Evolutionary conservation across 345 rosid species (phyloP), one percentile per base, ranked within the genome.

Genomic region (Psidium guajava): DNA sequence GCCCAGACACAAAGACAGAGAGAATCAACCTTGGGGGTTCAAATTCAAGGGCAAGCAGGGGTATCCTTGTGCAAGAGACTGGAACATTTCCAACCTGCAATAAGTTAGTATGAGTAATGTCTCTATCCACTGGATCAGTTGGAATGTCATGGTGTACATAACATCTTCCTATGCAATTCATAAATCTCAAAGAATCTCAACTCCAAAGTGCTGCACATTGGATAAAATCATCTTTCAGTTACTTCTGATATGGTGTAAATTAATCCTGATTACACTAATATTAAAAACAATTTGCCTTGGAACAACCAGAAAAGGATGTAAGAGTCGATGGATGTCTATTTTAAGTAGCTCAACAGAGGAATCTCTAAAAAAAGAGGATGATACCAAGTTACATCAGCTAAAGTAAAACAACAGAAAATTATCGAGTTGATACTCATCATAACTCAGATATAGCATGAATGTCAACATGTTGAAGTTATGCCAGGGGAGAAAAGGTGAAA

Each of bases 61-160:
- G 98, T 89, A 95, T 94, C 89, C 90, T 92, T 58, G 88, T 69
- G 88, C 98, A 95, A 53, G 95, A 91, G 87, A 97, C 98, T 83
- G 95, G 89, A 87, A 97, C 96, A 89, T 93, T 93, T 69, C 97
- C 94, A 86, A 95, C 96, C 98, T 97, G 91, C 74, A 28, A 44
- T 44, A 83, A 11, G 77, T 50, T 42, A 59, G 59, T 24, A 28
- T 44, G 24, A 21, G 4, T 18, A 42, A 18, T 24, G 40, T 42
- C 36, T 58, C 69, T 59, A 14, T 59, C 36, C 73, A 59, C 24
- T 36, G 80, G 80, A 36, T 36, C 6, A 3, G 25, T 69, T 0
- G 80, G 80, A 36, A 36, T 69, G 80, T 36, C 80, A 69, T 28
- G 13, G 1, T 52, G 57, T 16, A 36, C 36, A 69, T 20, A 36